Conservation (phyloP, 2,329 filamentous ascomycete genomes). For the Nothophoma quercina region DNA sequence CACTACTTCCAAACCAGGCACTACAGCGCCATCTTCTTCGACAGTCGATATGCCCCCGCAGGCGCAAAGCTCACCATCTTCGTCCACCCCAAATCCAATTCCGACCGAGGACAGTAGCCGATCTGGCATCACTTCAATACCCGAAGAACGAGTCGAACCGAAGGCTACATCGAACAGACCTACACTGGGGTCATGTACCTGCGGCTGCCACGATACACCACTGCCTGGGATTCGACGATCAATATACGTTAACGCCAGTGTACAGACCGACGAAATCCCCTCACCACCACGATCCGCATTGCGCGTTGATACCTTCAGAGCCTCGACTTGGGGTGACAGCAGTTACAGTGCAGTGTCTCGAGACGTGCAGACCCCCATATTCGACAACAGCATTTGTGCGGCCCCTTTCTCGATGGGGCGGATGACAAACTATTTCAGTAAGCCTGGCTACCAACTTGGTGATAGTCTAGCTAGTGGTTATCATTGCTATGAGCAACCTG, state of each 20-base stretch:
- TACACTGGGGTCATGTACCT: constrained; percentile 20
- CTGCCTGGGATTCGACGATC: background rate
- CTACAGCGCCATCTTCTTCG: too few relatives aligned
- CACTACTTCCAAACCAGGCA: too few relatives aligned
- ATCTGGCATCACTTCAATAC: background rate
- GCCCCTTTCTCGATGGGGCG: constrained; percentile 41
- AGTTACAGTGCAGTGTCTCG: constrained; percentile 21
- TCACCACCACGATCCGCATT: constrained; percentile 18
- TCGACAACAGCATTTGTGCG: constrained; percentile 10
- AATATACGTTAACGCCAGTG: constrained; percentile 30
- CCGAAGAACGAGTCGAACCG: background rate
- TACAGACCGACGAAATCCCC: constrained; percentile 33
- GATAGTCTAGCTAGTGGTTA: constrained; percentile 40
- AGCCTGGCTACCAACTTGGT: constrained; percentile 43
- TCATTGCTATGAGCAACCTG: constrained; percentile 17
- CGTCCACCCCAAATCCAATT: background rate
- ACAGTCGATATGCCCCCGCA: background rate
- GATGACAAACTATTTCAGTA: constrained; percentile 44
- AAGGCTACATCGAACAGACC: background rate
- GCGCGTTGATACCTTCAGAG: constrained; percentile 21
- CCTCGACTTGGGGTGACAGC: constrained; percentile 11
- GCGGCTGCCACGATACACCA: constrained; percentile 1
- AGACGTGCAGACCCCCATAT: constrained; percentile 26
- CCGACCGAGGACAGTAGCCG: background rate
- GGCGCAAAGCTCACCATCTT: background rate